These are phyloP conservation scores for Spathaspora gorwiae DNA, from an alignment of 805 yeast species.

Conservation along the genomic window DNA sequence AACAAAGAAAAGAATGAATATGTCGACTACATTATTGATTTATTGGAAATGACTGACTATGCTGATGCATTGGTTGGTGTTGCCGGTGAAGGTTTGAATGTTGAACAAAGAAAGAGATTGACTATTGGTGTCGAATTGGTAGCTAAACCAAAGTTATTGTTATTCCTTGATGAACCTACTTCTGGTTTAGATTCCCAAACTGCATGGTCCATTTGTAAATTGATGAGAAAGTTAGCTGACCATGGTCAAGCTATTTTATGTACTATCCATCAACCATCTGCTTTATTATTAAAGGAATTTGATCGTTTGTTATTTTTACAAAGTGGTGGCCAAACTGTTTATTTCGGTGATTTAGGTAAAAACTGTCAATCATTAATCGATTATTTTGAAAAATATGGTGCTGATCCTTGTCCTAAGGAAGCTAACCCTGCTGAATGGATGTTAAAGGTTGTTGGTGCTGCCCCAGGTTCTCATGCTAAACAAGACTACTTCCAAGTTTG, in stretches of 20 bases:
- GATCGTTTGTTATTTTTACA: conserved; percentile 67
- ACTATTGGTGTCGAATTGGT: conserved; percentile 37
- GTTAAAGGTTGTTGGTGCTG: conserved; percentile 81
- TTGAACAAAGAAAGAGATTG: conserved; percentile 38
- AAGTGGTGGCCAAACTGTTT: conserved; percentile 75
- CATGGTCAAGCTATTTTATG: conserved; percentile 40
- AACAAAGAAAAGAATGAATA: conserved; percentile 57
- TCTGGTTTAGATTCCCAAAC: conserved; percentile 43
- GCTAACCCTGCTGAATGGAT: conserved; percentile 69
- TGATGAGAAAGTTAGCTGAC: conserved; percentile 37
- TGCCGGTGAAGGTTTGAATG: conserved; percentile 57
- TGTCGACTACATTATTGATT: conserved; percentile 62
- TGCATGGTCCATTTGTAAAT: conserved; percentile 39
- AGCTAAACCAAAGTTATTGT: conserved; percentile 35
- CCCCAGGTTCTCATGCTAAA: conserved; percentile 70
- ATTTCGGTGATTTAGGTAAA: conserved; percentile 76
- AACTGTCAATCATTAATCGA: conserved; percentile 53
- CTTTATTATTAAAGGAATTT: conserved; percentile 69
- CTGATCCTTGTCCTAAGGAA: conserved; percentile 38
- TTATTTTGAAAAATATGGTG: conserved; percentile 72
- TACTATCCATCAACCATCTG: conserved; percentile 85
- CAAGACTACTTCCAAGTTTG: conserved; percentile 76
- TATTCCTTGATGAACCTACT: conserved; percentile 41
- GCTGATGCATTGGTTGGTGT: conserved; percentile 80
- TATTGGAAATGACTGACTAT: conserved; percentile 64